These are phyloP conservation scores for Phtheirospermum japonicum DNA, from an alignment of 257 asterid genomes.

Conservation along the genomic window DNA sequence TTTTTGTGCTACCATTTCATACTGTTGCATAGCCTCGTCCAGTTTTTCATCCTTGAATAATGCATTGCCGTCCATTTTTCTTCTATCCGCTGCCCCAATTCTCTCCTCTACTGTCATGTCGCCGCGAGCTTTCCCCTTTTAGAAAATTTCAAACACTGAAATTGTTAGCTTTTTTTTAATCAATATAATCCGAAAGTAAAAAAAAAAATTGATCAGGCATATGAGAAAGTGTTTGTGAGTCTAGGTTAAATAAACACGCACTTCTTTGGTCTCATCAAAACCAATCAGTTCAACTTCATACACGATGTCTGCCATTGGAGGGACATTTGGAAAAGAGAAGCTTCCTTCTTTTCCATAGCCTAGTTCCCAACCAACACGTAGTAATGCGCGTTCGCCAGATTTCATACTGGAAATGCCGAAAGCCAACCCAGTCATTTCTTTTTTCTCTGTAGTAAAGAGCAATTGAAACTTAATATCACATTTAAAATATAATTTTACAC, in stretches of 20 bases:
- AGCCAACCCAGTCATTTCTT: constrained; percentile 83
- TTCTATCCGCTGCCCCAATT: constrained; percentile 88
- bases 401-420: constrained; percentile 83
- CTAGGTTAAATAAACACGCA: constrained; percentile 37
- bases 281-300: constrained; percentile 96
- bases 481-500: constrained; percentile 11
- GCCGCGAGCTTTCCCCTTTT: constrained; percentile 86
- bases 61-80: constrained; percentile 95
- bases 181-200: constrained; percentile 1
- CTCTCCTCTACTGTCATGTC: constrained; percentile 99
- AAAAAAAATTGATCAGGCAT: constrained; percentile 3
- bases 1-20: constrained; percentile 78
- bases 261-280: constrained; percentile 94
- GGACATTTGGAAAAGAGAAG: constrained; percentile 97
- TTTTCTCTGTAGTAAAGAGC: constrained; percentile 66
- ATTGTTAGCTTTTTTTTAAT: neutral
- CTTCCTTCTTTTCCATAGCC: constrained; percentile 95
- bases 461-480: constrained; percentile 22
- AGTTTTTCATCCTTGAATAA: constrained; percentile 83
- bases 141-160: constrained; percentile 26
- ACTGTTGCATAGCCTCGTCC: constrained; percentile 94
- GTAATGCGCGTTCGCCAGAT: constrained; percentile 82
- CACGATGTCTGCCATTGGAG: constrained; percentile 76
- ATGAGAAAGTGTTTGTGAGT: constrained; percentile 12
- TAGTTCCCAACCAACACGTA: constrained; percentile 85